A percentile compares a stretch with the other conserved stretches of the same genome.
Conservation (phyloP, 2,329 filamentous ascomycete species). For the Cercospora zeae-maydis region DNA sequence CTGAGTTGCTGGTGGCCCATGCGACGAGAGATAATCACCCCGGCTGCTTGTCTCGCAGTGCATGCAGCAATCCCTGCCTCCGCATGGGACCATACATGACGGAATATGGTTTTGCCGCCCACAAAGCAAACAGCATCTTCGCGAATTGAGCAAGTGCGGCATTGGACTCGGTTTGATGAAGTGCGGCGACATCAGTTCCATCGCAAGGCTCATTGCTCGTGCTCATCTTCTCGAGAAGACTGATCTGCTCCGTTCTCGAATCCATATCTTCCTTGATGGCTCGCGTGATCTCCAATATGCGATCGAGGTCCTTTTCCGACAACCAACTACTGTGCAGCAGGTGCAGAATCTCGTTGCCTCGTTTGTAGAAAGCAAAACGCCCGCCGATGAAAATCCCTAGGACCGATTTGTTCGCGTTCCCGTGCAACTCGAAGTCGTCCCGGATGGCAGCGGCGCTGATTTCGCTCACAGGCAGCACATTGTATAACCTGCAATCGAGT, state of each 20-base stretch:
- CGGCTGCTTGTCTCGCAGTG: slow-evolving; percentile 23
- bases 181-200: slow-evolving; percentile 20
- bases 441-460: slow-evolving; percentile 39
- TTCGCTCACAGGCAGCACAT: slow-evolving; percentile 43
- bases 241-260: slow-evolving; percentile 16
- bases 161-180: slow-evolving; percentile 24
- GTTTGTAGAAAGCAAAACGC: slow-evolving; percentile 24
- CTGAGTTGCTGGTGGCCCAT: neutral
- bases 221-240: slow-evolving; percentile 16
- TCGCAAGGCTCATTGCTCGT: slow-evolving; percentile 16
- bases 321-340: slow-evolving; percentile 22
- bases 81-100: slow-evolving; percentile 27
- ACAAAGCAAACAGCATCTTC: slow-evolving; percentile 22
- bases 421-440: slow-evolving; percentile 38
- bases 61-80: slow-evolving; percentile 18
- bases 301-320: slow-evolving; percentile 19
- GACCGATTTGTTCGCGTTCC: slow-evolving; percentile 25
- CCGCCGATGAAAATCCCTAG: slow-evolving; percentile 25
- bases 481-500: slow-evolving; percentile 45
- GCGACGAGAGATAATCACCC: slow-evolving; percentile 11
- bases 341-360: slow-evolving; percentile 24
- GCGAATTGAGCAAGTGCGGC: slow-evolving; percentile 23
- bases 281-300: slow-evolving; percentile 22
- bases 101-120: slow-evolving; percentile 27
- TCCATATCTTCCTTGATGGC: slow-evolving; percentile 24